A percentile compares a stretch with the other conserved stretches of the same genome.
These are phyloP conservation scores for Lipomyces orientalis DNA, from an alignment of 805 yeast genomes.

Conservation along the genomic window DNA sequence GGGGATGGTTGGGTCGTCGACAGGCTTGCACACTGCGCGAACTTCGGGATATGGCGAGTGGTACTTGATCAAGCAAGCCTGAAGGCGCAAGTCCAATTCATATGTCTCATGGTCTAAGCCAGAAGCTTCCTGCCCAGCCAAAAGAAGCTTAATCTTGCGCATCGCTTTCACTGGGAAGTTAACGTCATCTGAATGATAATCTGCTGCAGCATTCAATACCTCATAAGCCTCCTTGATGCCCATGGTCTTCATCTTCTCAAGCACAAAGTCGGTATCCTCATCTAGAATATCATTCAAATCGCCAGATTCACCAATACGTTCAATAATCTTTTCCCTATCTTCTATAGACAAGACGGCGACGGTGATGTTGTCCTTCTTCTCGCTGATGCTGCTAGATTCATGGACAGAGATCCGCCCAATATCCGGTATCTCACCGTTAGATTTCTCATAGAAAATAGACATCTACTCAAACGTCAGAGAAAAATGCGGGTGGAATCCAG, in stretches of 20 bases:
- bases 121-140: conserved; percentile 41
- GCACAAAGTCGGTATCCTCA: conserved; percentile 45
- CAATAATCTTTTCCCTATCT: conserved; percentile 14
- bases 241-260: conserved; percentile 17
- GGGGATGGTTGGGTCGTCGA: conserved; percentile 53
- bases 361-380: conserved; percentile 2
- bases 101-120: conserved; percentile 12
- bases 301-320: conserved; percentile 26
- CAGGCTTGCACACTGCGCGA: conserved; percentile 56
- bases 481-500: no score
- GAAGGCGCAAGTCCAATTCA: conserved; percentile 21
- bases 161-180: conserved; percentile 52
- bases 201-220: conserved; percentile 50
- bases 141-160: conserved; percentile 45
- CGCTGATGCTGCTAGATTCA: conserved; percentile 5
- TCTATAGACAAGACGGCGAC: conserved; percentile 1
- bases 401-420: conserved; percentile 2
- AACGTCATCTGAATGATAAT: conserved; percentile 54
- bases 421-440: background rate
- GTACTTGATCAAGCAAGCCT: conserved; percentile 20
- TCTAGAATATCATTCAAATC: conserved; percentile 26
- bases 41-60: conserved; percentile 53
- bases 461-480: conserved; percentile 1
- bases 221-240: conserved; percentile 49
- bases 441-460: conserved; percentile 1